Percentiles rank a stretch among this genome's conserved stretches.
Conservation (phyloP, 1,284 basidiomycete species). For the Ustilago shanxiensis region DNA sequence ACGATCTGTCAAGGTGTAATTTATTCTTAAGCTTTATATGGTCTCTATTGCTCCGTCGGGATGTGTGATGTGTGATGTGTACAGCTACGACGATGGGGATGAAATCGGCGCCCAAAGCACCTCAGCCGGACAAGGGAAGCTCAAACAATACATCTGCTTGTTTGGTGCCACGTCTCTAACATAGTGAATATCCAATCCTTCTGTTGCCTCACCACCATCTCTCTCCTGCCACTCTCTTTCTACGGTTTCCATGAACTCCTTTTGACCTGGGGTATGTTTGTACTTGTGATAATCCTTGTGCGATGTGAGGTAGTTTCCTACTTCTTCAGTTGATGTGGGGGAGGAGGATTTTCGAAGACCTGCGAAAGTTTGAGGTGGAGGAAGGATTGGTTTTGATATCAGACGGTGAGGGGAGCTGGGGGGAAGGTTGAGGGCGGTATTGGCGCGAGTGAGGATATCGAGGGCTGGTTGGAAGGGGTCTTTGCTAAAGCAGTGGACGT, state of each 20-base stretch:
- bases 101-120: conserved; percentile 42
- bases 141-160: conserved; percentile 99
- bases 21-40: background rate
- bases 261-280: background rate
- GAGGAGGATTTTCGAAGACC: conserved; percentile 29
- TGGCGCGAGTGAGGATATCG: conserved; percentile 63
- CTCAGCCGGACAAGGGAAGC: conserved; percentile 82
- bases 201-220: conserved; percentile 11
- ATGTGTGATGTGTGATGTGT: background rate
- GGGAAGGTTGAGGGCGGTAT: conserved; percentile 41
- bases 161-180: conserved; percentile 94
- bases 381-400: conserved; percentile 19
- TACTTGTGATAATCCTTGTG: conserved; percentile 28
- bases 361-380: conserved; percentile 36
- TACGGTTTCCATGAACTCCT: conserved; percentile 12
- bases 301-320: conserved; percentile 20
- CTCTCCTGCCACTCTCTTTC: conserved; percentile 3
- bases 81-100: background rate
- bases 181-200: conserved; percentile 75
- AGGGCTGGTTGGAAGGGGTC: conserved; percentile 72
- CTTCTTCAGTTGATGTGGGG: background rate
- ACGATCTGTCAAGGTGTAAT: background rate
- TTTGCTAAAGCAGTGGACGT: conserved; percentile 96
- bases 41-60: background rate
- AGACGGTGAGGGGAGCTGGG: conserved; percentile 8